Conservation (phyloP, 2,329 filamentous ascomycete species). For the Dactylellina sp. region DNA sequence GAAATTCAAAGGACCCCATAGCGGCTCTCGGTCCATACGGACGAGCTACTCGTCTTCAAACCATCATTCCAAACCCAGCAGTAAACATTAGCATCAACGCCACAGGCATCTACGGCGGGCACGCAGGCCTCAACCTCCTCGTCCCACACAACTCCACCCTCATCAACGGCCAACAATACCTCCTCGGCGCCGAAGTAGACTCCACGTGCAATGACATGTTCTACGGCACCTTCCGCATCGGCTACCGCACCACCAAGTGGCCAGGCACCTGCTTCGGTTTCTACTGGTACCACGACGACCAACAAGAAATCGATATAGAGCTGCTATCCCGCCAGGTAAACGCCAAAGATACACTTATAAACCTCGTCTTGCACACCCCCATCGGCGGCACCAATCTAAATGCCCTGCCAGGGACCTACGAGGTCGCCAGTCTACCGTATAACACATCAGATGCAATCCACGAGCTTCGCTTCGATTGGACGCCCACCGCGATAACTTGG, state of each 20-base stretch:
- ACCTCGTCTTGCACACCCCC: conserved; percentile 79
- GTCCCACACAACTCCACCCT: conserved; percentile 65
- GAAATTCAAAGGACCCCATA: no score
- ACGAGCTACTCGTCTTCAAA: conserved; percentile 71
- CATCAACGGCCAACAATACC: conserved; percentile 66
- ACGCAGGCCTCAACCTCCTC: conserved; percentile 70
- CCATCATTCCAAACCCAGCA: conserved; percentile 70
- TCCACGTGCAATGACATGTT: conserved; percentile 72
- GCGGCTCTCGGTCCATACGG: conserved; percentile 72
- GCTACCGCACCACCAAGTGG: conserved; percentile 73
- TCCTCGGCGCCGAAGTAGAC: conserved; percentile 75
- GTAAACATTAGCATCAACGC: conserved; percentile 64
- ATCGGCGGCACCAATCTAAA: conserved; percentile 71
- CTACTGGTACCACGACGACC: conserved; percentile 83
- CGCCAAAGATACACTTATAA: conserved; percentile 68
- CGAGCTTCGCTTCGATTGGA: conserved; percentile 83
- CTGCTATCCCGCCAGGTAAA: conserved; percentile 77
- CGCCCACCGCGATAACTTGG: conserved; percentile 73
- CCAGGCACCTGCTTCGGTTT: conserved; percentile 80
- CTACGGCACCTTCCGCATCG: conserved; percentile 77
- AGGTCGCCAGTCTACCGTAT: conserved; percentile 73
- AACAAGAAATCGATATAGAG: conserved; percentile 84
- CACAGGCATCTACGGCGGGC: conserved; percentile 66
- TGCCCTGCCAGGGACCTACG: conserved; percentile 72
- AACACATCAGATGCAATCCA: conserved; percentile 75